Evolutionary conservation across 305 asterid species (phyloP).

Genomic region (Andrographis paniculata): DNA sequence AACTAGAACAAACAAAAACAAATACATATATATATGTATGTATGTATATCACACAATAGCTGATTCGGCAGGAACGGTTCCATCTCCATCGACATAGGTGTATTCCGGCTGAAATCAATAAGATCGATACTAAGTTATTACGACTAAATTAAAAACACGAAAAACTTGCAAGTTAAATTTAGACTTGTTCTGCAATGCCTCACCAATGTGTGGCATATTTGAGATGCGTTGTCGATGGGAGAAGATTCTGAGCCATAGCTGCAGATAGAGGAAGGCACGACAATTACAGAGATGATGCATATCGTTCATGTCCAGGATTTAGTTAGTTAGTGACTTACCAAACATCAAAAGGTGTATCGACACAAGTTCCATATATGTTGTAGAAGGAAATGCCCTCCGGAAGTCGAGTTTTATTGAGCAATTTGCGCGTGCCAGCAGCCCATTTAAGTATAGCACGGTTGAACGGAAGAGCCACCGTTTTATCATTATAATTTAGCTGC

Average conservation of each 20-base stretch:
- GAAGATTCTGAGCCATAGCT: constrained; percentile 89
- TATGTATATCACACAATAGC: constrained; percentile 39
- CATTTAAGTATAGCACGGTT: constrained; percentile 59
- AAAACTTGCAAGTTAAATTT: not conserved
- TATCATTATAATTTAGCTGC: constrained; percentile 62
- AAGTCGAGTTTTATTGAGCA: constrained; percentile 47
- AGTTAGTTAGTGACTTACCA: constrained; percentile 37
- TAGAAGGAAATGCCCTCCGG: constrained; percentile 71
- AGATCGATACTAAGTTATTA: not conserved
- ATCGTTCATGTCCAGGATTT: not conserved
- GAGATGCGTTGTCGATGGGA: constrained; percentile 58
- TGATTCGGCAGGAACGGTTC: constrained; percentile 92
- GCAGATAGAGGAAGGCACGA: constrained; percentile 17
- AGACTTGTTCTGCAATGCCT: constrained; percentile 1
- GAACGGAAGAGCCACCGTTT: constrained; percentile 66
- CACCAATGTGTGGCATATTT: constrained; percentile 79
- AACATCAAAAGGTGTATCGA: constrained; percentile 86
- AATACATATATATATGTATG: not conserved
- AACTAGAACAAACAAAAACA: too few relatives aligned
- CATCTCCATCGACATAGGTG: constrained; percentile 81
- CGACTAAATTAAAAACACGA: too few relatives aligned
- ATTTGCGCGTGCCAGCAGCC: constrained; percentile 76
- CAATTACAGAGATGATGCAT: too few relatives aligned
- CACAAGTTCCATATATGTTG: constrained; percentile 80
- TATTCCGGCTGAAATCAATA: constrained; percentile 62